phyloP scores from a whole-genome alignment of 2,329 filamentous ascomycete species.

The Aspergillus brunneoviolaceus region DNA sequence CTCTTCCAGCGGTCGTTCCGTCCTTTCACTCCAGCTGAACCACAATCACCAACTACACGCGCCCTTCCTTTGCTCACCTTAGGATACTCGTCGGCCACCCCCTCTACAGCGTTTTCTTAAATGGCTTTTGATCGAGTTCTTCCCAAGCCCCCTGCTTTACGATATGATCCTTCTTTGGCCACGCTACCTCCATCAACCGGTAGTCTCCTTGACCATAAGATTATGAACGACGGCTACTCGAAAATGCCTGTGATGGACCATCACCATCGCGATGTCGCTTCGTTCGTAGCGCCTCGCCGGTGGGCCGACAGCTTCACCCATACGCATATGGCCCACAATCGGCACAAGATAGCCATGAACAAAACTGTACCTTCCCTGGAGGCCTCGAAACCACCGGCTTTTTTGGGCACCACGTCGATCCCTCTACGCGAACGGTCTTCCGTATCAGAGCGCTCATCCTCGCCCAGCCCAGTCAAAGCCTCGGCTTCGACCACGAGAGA shows the following conservation, averaged over 20 bases:
- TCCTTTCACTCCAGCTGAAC: slow-evolving; percentile 14
- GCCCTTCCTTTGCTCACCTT: not conserved
- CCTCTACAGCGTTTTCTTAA: slow-evolving; percentile 21
- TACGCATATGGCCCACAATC: slow-evolving; percentile 30
- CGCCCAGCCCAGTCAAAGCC: slow-evolving; percentile 37
- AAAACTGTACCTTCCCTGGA: slow-evolving; percentile 16
- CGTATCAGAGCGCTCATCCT: slow-evolving; percentile 26
- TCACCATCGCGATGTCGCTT: slow-evolving; percentile 19
- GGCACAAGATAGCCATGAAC: slow-evolving; percentile 25
- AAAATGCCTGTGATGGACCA: slow-evolving; percentile 21
- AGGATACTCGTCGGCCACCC: slow-evolving; percentile 3
- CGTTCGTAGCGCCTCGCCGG: slow-evolving; percentile 14
- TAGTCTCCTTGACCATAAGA: slow-evolving; percentile 43
- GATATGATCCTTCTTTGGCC: slow-evolving; percentile 39
- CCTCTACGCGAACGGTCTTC: slow-evolving; percentile 28
- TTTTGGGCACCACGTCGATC: slow-evolving; percentile 24
- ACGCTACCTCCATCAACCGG: slow-evolving; percentile 33
- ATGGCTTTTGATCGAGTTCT: slow-evolving; percentile 53
- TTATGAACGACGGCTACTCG: slow-evolving; percentile 38
- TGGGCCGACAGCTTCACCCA: slow-evolving; percentile 26
- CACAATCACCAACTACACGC: not conserved
- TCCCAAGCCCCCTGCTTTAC: slow-evolving; percentile 44
- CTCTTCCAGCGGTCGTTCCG: slow-evolving; percentile 16
- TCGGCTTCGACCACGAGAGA: slow-evolving; percentile 35
- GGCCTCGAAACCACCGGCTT: slow-evolving; percentile 16